Evolutionary conservation across 2,329 filamentous ascomycete species (phyloP).

Genomic region (Ceratocystis cacaofunesta): DNA sequence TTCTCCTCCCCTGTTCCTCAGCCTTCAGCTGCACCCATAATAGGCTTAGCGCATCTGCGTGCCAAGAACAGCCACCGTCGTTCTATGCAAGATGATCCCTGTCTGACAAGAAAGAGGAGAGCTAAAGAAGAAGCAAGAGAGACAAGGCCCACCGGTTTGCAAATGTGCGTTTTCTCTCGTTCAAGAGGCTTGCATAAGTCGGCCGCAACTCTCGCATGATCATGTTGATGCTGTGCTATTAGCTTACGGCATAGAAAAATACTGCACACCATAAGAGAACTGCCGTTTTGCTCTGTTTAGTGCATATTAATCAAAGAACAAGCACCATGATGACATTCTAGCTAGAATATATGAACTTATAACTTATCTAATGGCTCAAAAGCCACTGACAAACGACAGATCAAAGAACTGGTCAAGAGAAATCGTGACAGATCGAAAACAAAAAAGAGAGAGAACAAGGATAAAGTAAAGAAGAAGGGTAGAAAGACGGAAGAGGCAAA

Average conservation of each 20-base stretch:
- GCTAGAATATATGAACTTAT: neutral
- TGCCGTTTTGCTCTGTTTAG: neutral
- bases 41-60: slow-evolving; percentile 1
- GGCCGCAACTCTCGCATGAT: no score
- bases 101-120: neutral
- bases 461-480: no score
- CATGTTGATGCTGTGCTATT: no score
- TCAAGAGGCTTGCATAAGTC: neutral
- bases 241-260: no score
- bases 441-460: no score
- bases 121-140: neutral
- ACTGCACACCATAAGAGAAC: no score
- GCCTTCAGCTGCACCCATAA: neutral
- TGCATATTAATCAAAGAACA: neutral
- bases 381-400: neutral
- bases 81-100: neutral
- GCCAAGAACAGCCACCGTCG: neutral
- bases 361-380: neutral
- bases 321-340: neutral
- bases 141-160: neutral
- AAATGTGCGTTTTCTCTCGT: neutral
- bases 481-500: neutral
- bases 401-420: neutral
- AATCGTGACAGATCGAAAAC: neutral
- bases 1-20: neutral